Conservation (phyloP, 208 protist genomes). For the Porcisia hertigi region DNA sequence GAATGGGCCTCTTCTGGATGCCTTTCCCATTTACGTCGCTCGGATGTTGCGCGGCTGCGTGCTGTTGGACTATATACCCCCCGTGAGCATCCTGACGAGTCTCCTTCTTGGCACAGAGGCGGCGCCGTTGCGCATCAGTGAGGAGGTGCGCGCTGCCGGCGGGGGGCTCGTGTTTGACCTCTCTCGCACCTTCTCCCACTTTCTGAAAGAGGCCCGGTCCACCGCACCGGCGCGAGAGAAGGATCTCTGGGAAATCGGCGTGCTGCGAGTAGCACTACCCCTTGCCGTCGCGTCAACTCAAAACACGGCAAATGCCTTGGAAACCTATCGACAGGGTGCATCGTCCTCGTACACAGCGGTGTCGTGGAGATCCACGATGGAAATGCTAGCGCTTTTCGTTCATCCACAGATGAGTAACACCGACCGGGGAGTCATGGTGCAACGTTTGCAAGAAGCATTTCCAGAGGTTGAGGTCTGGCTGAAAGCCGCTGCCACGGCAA, state of each 20-base stretch:
- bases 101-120: constrained; percentile 38
- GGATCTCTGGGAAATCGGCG: constrained; percentile 44
- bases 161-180: constrained; percentile 70
- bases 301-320: constrained; percentile 1
- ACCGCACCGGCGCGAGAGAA: constrained; percentile 16
- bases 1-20: constrained; percentile 21
- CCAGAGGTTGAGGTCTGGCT: constrained; percentile 29
- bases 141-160: constrained; percentile 24
- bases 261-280: constrained; percentile 47
- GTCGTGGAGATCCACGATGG: constrained; percentile 59
- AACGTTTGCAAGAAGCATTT: constrained; percentile 39
- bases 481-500: constrained; percentile 9
- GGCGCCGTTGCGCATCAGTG: constrained; percentile 5
- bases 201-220: constrained; percentile 34
- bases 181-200: constrained; percentile 61
- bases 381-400: constrained; percentile 52
- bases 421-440: constrained; percentile 29
- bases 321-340: not conserved
- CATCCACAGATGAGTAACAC: constrained; percentile 42
- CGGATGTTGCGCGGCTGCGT: constrained; percentile 63
- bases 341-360: constrained; percentile 46
- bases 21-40: constrained; percentile 42
- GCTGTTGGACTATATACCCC: constrained; percentile 57
- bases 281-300: constrained; percentile 33
- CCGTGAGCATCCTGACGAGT: constrained; percentile 22